Conservation (phyloP, 129 eudicot species). For the Centaurea solstitialis region DNA sequence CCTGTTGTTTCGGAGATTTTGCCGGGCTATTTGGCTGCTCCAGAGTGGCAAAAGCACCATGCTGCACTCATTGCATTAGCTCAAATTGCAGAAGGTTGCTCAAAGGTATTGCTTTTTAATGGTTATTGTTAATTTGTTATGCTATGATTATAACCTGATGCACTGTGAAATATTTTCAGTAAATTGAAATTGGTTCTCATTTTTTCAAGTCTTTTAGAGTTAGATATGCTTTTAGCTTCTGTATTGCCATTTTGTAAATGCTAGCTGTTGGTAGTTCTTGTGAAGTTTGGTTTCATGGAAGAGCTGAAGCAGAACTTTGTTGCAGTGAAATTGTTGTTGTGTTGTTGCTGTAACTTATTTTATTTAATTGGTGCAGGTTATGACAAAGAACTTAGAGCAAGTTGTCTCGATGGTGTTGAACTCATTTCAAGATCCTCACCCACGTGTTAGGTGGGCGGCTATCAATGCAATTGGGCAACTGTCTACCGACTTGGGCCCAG, state of each 20-base stretch:
- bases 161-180: background rate
- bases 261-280: background rate
- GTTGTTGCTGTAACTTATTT: background rate
- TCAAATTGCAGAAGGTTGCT: slow-evolving; percentile 82
- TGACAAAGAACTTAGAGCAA: slow-evolving; percentile 88
- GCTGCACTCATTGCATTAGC: slow-evolving; percentile 78
- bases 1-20: slow-evolving; percentile 73
- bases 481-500: slow-evolving; percentile 97
- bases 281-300: background rate
- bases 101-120: slow-evolving; percentile 50
- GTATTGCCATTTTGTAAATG: background rate
- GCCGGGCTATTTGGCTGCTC: slow-evolving; percentile 62
- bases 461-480: slow-evolving; percentile 97
- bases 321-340: background rate
- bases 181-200: background rate
- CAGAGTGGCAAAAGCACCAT: slow-evolving; percentile 79
- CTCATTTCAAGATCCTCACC: slow-evolving; percentile 91
- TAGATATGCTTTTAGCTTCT: background rate
- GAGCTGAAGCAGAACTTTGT: background rate
- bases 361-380: slow-evolving; percentile 51
- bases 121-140: background rate
- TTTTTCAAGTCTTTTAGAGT: background rate
- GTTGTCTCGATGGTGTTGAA: slow-evolving; percentile 86
- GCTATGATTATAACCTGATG: background rate
- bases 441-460: slow-evolving; percentile 98